Percentiles rank a stretch among this genome's conserved stretches.
Evolutionary conservation across 495 filamentous ascomycete species (phyloP).

Genomic region (Aspergillus nidulans): DNA sequence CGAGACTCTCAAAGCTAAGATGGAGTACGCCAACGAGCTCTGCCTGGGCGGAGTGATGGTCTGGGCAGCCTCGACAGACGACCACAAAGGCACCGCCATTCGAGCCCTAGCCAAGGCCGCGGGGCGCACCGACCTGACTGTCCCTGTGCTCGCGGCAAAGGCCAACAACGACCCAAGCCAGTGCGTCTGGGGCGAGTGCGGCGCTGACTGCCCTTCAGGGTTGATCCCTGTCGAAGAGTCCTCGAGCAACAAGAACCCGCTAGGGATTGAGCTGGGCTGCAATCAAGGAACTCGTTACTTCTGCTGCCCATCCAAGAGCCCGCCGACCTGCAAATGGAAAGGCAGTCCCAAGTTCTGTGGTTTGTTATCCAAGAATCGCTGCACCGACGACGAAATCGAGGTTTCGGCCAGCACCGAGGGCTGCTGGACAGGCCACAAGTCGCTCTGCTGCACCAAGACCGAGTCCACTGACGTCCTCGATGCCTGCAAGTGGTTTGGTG

Average conservation of each 20-base stretch:
- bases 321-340: neutral
- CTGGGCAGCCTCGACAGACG: neutral
- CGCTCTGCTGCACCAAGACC: neutral
- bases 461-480: neutral
- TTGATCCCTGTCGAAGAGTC: neutral
- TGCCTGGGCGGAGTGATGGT: conserved; percentile 6
- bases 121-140: neutral
- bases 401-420: neutral
- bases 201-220: neutral
- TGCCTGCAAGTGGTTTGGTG: neutral
- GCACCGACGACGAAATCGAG: neutral
- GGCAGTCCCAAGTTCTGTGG: neutral
- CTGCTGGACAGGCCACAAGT: conserved; percentile 2
- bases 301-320: neutral
- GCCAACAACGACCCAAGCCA: neutral
- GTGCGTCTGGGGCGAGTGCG: conserved; percentile 1
- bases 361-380: neutral
- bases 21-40: neutral
- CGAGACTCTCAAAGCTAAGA: neutral
- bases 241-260: neutral
- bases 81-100: conserved; percentile 1
- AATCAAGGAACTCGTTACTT: neutral
- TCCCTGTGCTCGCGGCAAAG: neutral
- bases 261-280: neutral
- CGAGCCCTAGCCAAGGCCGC: neutral